Evolutionary conservation across 1,284 basidiomycete genomes (phyloP), one percentile per base, ranked within the genome.

Genomic region (Fomitiporia mediterranea): DNA sequence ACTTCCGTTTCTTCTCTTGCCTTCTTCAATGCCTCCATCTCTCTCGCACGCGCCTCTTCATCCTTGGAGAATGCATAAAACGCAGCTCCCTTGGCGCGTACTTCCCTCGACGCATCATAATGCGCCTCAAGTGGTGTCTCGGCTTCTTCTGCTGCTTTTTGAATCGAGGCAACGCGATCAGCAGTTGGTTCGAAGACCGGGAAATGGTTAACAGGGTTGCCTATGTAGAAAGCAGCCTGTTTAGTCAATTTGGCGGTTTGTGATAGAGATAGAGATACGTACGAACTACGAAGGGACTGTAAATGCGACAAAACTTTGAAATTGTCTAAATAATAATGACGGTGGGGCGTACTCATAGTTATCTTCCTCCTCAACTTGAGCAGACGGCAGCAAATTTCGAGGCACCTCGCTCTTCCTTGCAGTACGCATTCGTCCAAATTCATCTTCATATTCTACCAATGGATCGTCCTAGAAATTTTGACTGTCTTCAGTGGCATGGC

Each of bases 21-120:
- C 6, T 73, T 68, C 44, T 77, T 80, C 13, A 98, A 70, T 50
- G 86, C 84, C 50, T 89, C 86, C 89, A 94, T 89, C 70, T 97
- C 86, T 53, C 73, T 71, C 60, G 71, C 70, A 32, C 95, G 79
- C 28, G 78, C 80, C 57, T 87, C 84, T 63, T 93, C 89, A 64
- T 96, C 91, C 0, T 69, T 78, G 2, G 91, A 89, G 69, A 98
- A 95, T 65, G 89, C 84, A 68, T 95, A 96, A 71, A 89, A 91
- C 0, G 83, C 94, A 0, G 94, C 94, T 32, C 91, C 95, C 65
- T 86, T 86, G n/a, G 86, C 81, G 6, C 95, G 87, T 8, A 88
- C 83, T 69, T 99, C 95, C 51, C 73, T 74, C 0, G 81, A 77
- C 0, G 91, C 79, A 68, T 98, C 91, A 68, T 94, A 98, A 67